A percentile compares a stretch with the other conserved stretches of the same genome.
These are phyloP conservation scores for Parsonsia alboflavescens DNA, from an alignment of 257 asterid genomes.

Conservation along the genomic window DNA sequence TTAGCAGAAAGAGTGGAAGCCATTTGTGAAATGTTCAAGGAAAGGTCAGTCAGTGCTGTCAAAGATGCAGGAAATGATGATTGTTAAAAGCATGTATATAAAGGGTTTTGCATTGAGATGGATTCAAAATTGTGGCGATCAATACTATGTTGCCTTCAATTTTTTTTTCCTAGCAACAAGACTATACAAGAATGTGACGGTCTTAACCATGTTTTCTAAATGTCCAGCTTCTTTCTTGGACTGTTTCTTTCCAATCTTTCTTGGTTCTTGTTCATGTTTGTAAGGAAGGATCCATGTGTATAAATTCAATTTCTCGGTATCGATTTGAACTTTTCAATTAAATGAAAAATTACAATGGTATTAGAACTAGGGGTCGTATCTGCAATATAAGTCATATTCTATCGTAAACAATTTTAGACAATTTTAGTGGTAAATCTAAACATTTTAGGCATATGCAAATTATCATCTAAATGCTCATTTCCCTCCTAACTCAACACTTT, in stretches of 20 bases:
- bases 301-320: too few species aligned
- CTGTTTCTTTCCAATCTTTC: not conserved
- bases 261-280: too few species aligned
- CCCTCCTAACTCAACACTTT: too few species aligned
- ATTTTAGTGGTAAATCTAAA: too few species aligned
- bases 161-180: not conserved
- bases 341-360: too few species aligned
- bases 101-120: not conserved
- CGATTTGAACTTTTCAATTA: too few species aligned
- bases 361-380: too few species aligned
- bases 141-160: conserved; percentile 10
- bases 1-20: conserved; percentile 31
- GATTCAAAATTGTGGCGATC: conserved; percentile 6
- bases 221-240: not conserved
- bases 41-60: not conserved
- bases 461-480: too few species aligned
- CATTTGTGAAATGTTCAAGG: conserved; percentile 15
- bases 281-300: too few species aligned
- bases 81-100: not conserved
- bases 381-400: too few species aligned
- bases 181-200: not conserved
- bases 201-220: not conserved
- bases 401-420: too few species aligned
- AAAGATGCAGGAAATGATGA: not conserved
- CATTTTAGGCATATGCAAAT: too few species aligned